phyloP scores from a whole-genome alignment of 2,329 filamentous ascomycete species.

The Niveomyces coronatus region DNA sequence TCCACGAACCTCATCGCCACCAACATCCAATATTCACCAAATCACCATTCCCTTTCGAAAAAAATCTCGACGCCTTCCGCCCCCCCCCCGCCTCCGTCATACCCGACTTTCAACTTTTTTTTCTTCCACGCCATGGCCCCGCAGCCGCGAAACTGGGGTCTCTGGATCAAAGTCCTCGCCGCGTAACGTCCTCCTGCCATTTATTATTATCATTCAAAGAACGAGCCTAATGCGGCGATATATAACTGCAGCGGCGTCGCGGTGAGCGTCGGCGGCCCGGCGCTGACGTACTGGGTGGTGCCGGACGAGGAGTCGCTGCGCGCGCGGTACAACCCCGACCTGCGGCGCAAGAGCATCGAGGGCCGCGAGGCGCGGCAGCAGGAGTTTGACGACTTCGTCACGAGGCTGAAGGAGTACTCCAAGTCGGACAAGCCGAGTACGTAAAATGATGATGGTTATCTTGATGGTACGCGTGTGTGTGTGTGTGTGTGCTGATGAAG shows the following conservation, averaged over 20 bases:
- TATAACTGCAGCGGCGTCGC: conserved; percentile 48
- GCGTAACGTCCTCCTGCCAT: conserved; percentile 41
- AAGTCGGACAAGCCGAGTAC: conserved; percentile 87
- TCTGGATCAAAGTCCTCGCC: conserved; percentile 59
- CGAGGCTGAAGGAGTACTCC: conserved; percentile 73
- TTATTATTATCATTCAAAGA: not conserved
- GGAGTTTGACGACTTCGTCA: conserved; percentile 85
- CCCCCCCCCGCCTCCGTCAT: too few relatives aligned
- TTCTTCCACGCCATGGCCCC: conserved; percentile 36
- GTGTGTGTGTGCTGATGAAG: too few relatives aligned
- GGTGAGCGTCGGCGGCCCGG: conserved; percentile 75
- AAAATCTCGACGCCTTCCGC: too few relatives aligned
- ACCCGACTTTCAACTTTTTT: too few relatives aligned
- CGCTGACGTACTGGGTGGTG: conserved; percentile 66
- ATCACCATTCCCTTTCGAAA: too few relatives aligned
- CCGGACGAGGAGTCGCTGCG: conserved; percentile 90
- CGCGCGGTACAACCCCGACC: conserved; percentile 83
- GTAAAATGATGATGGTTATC: too few relatives aligned
- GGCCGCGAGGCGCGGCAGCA: conserved; percentile 63
- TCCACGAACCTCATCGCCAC: too few relatives aligned
- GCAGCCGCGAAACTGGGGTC: conserved; percentile 36
- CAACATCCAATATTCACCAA: too few relatives aligned
- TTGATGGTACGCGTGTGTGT: too few relatives aligned
- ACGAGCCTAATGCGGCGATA: conserved; percentile 11
- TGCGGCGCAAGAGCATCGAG: conserved; percentile 83